These are phyloP conservation scores for Pleurotus cornucopiae DNA, from an alignment of 768 basidiomycete genomes.

Conservation along the genomic window DNA sequence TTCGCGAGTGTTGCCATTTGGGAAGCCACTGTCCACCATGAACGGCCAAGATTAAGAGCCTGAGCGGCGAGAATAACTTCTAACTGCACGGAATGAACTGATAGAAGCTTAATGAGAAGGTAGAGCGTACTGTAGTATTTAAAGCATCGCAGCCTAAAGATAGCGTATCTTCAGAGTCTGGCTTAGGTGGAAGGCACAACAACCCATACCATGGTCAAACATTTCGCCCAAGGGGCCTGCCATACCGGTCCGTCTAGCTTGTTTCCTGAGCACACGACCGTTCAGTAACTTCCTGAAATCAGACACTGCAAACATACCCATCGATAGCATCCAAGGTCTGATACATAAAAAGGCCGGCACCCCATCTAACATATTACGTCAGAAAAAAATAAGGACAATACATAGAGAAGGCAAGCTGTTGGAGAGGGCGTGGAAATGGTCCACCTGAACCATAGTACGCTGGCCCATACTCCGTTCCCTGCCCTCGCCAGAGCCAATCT, in stretches of 20 bases:
- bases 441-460: too few species aligned
- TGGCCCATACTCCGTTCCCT: too few species aligned
- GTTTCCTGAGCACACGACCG: slow-evolving; percentile 55
- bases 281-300: slow-evolving; percentile 1
- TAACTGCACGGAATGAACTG: slow-evolving; percentile 43
- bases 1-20: slow-evolving; percentile 74
- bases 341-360: slow-evolving; percentile 83
- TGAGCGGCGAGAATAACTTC: slow-evolving; percentile 80
- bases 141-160: slow-evolving; percentile 80
- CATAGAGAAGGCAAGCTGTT: not conserved
- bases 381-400: not conserved
- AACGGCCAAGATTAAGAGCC: slow-evolving; percentile 87
- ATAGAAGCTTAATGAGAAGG: not conserved
- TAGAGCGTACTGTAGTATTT: slow-evolving; percentile 75
- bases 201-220: slow-evolving; percentile 86
- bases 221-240: slow-evolving; percentile 96
- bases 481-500: too few species aligned
- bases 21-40: slow-evolving; percentile 95
- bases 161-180: too few species aligned
- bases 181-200: too few species aligned
- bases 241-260: slow-evolving; percentile 94
- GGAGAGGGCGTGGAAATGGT: too few species aligned
- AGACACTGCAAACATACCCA: slow-evolving; percentile 48
- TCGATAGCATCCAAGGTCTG: slow-evolving; percentile 89
- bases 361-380: slow-evolving; percentile 56